These are phyloP conservation scores for Esteya vermicola DNA, from an alignment of 2,329 filamentous ascomycete species.

Conservation along the genomic window DNA sequence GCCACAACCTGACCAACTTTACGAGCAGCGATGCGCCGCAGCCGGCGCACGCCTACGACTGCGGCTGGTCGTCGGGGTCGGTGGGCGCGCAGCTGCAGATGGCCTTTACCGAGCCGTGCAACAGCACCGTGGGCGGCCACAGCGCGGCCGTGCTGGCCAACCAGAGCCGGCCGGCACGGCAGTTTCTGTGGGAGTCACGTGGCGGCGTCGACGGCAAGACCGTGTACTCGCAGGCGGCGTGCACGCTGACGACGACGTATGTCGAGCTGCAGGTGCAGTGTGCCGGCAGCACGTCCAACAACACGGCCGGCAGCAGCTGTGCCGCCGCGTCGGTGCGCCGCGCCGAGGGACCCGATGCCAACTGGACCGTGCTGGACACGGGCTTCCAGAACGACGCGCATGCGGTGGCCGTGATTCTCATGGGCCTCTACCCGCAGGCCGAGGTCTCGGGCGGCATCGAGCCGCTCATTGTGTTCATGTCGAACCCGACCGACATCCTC, in stretches of 20 bases:
- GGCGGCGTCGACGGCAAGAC: neutral
- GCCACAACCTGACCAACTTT: constrained; percentile 2
- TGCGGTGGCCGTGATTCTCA: neutral
- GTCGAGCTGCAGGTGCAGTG: constrained; percentile 1
- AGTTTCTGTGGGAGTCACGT: constrained; percentile 5
- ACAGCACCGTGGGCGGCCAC: too few relatives aligned
- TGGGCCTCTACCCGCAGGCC: constrained; percentile 1
- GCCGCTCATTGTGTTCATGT: constrained; percentile 4
- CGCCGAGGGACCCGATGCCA: neutral
- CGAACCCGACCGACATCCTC: constrained; percentile 1
- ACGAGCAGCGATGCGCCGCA: neutral
- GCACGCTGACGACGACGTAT: constrained; percentile 3
- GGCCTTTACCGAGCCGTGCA: constrained; percentile 1
- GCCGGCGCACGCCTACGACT: constrained; percentile 2
- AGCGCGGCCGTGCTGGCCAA: neutral
- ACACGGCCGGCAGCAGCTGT: constrained; percentile 1
- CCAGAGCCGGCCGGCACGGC: constrained; percentile 2
- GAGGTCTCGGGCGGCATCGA: neutral
- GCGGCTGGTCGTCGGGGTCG: neutral
- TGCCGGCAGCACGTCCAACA: neutral
- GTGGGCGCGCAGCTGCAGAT: neutral
- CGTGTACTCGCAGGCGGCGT: constrained; percentile 2
- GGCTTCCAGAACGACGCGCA: neutral
- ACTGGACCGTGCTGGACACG: constrained; percentile 5
- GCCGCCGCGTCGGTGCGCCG: constrained; percentile 2